Evolutionary conservation across 768 basidiomycete species (phyloP).

Genomic region (Sarcomyxa edulis): DNA sequence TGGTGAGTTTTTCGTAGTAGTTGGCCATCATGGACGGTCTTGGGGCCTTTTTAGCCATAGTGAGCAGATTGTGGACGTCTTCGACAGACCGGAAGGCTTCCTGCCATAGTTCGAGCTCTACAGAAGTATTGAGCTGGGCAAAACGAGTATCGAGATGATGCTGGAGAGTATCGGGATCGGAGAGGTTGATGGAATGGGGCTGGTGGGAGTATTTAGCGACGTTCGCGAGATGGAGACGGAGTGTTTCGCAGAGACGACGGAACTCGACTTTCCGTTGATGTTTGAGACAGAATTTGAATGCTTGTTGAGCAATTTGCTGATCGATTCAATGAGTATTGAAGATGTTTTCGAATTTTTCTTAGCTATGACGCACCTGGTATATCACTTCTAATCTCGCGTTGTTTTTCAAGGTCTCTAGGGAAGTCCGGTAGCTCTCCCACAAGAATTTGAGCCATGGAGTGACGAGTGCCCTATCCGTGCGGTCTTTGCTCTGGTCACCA

Average conservation of each 20-base stretch:
- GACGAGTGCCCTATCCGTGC: constrained; percentile 91
- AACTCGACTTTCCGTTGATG: constrained; percentile 96
- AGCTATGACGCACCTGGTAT: constrained; percentile 75
- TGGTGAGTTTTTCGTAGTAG: constrained; percentile 97
- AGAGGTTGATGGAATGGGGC: constrained; percentile 90
- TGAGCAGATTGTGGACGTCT: constrained; percentile 94
- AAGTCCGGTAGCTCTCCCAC: constrained; percentile 98
- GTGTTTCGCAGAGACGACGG: constrained; percentile 91
- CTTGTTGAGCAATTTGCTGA: constrained; percentile 93
- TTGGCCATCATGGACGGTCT: constrained; percentile 97
- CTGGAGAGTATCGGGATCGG: constrained; percentile 91
- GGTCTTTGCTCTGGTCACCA: constrained; percentile 85
- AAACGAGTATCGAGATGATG: constrained; percentile 97
- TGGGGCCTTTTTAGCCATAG: constrained; percentile 88
- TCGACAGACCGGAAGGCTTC: constrained; percentile 98
- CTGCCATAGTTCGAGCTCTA: constrained; percentile 98
- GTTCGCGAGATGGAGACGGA: constrained; percentile 90
- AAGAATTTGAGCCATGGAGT: constrained; percentile 97
- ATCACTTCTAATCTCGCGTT: constrained; percentile 89
- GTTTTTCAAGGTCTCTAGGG: constrained; percentile 92
- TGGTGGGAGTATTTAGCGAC: constrained; percentile 95
- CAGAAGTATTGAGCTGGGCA: constrained; percentile 92
- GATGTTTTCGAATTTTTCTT: too few relatives aligned
- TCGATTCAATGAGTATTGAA: background rate
- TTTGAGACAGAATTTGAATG: constrained; percentile 93